Evolutionary conservation across 352 stramenopile genomes (phyloP).

Genomic region (Albugo candida): DNA sequence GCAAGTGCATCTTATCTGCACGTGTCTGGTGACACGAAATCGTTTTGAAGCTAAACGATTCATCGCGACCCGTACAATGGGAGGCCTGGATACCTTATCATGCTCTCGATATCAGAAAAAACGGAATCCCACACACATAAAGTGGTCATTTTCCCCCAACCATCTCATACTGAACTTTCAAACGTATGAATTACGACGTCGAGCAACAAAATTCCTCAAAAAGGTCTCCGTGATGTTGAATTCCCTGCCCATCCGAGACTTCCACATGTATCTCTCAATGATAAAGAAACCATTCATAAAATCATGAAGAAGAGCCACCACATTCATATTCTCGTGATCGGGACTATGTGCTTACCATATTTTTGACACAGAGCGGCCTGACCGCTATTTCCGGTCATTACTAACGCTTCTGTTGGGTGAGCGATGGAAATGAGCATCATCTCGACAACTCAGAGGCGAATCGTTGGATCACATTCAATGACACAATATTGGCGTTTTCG

Average conservation of each 20-base stretch:
- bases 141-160: slow-evolving; percentile 54
- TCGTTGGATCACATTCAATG: slow-evolving; percentile 85
- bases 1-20: slow-evolving; percentile 53
- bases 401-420: slow-evolving; percentile 78
- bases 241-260: slow-evolving; percentile 53
- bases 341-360: slow-evolving; percentile 73
- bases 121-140: slow-evolving; percentile 68
- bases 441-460: slow-evolving; percentile 50
- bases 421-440: slow-evolving; percentile 45
- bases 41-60: slow-evolving; percentile 65
- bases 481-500: slow-evolving; percentile 58
- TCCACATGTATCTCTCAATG: slow-evolving; percentile 27
- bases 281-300: slow-evolving; percentile 25
- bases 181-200: slow-evolving; percentile 83
- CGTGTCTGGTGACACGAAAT: slow-evolving; percentile 71
- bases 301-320: slow-evolving; percentile 5
- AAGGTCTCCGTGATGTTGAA: slow-evolving; percentile 64
- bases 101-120: slow-evolving; percentile 53
- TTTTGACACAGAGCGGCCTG: slow-evolving; percentile 76
- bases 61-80: slow-evolving; percentile 54
- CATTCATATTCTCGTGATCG: slow-evolving; percentile 19
- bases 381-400: slow-evolving; percentile 83
- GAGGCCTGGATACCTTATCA: slow-evolving; percentile 54
- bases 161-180: slow-evolving; percentile 77
- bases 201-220: slow-evolving; percentile 71